phyloP scores from a whole-genome alignment of 352 stramenopile species.

The Globisporangium apiculatum region DNA sequence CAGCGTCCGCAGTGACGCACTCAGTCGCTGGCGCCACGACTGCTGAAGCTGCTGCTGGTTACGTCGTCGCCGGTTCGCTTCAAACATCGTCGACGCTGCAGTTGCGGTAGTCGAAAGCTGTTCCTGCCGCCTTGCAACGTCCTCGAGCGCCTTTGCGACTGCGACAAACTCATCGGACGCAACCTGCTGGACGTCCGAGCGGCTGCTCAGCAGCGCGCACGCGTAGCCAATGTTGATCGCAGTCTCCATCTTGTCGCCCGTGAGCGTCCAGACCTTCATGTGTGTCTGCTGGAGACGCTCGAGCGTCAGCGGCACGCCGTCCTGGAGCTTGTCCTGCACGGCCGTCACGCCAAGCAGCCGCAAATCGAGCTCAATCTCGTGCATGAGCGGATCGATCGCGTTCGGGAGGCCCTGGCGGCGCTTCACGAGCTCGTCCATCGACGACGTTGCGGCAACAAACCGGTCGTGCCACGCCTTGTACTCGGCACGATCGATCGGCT shows the following conservation, averaged over 20 bases:
- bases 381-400: conserved; percentile 68
- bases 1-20: conserved; percentile 4
- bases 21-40: conserved; percentile 5
- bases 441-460: conserved; percentile 42
- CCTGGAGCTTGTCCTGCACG: conserved; percentile 92
- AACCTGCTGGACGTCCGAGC: conserved; percentile 74
- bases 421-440: conserved; percentile 74
- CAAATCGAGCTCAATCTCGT: conserved; percentile 80
- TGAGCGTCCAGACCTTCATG: conserved; percentile 94
- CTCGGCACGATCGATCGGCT: conserved; percentile 33
- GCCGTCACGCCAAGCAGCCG: conserved; percentile 82
- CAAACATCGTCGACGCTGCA: not conserved
- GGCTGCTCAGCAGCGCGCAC: conserved; percentile 71
- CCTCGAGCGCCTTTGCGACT: conserved; percentile 42
- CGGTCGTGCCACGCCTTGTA: conserved; percentile 59
- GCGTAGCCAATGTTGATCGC: conserved; percentile 94
- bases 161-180: conserved; percentile 49
- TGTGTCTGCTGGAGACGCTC: conserved; percentile 77
- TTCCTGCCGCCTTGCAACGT: conserved; percentile 28
- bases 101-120: not conserved
- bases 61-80: conserved; percentile 3
- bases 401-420: conserved; percentile 49
- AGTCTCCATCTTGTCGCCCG: conserved; percentile 93
- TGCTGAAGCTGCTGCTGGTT: conserved; percentile 1
- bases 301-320: conserved; percentile 86